phyloP scores from a whole-genome alignment of 2,329 filamentous ascomycete species.

The Xylaria hypoxylon region DNA sequence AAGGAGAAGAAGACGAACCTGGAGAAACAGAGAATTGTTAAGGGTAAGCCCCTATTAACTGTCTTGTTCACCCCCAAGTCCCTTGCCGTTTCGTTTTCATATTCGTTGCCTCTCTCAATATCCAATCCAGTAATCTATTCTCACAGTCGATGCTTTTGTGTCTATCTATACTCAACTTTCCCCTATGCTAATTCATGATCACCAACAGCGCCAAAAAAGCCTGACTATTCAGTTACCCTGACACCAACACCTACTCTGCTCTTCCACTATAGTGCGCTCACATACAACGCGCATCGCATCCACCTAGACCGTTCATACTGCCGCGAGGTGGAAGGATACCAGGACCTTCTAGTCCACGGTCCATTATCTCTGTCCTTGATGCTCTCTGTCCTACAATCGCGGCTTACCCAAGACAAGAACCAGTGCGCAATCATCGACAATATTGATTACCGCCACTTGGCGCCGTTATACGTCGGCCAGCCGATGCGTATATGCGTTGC shows the following conservation, averaged over 20 bases:
- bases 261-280: constrained; percentile 91
- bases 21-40: constrained; percentile 38
- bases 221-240: constrained; percentile 62
- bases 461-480: constrained; percentile 82
- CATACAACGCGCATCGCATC: constrained; percentile 92
- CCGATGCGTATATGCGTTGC: constrained; percentile 76
- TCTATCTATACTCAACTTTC: background rate
- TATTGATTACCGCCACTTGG: constrained; percentile 83
- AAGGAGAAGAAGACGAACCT: constrained; percentile 39
- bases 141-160: background rate
- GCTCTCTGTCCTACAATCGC: constrained; percentile 71
- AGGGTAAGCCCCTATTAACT: constrained; percentile 45
- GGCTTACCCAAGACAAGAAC: constrained; percentile 52
- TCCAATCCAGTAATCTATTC: background rate
- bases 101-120: background rate
- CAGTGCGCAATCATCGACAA: constrained; percentile 55
- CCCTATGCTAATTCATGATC: background rate
- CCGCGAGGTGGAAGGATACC: constrained; percentile 77
- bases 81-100: background rate
- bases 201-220: constrained; percentile 44
- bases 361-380: constrained; percentile 84
- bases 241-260: constrained; percentile 77
- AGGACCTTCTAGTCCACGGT: constrained; percentile 84
- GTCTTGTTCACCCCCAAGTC: constrained; percentile 27
- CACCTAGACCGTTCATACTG: constrained; percentile 83